Evolutionary conservation across 2,329 filamentous ascomycete genomes (phyloP), one percentile per base, ranked within the genome.

Genomic region (Ophiocordyceps unilateralis): DNA sequence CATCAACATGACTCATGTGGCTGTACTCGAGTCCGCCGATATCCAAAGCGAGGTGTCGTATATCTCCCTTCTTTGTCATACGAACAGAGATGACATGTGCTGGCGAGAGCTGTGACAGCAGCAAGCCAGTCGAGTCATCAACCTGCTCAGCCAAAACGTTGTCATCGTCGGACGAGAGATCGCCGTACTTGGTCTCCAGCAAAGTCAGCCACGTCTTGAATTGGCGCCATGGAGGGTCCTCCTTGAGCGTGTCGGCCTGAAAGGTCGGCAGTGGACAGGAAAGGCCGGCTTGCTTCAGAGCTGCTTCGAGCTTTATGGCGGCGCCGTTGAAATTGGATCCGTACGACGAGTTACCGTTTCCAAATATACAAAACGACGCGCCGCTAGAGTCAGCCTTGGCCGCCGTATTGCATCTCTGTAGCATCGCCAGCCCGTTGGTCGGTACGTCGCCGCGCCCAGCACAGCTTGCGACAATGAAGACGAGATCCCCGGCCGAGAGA

Each of bases 1-100:
- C 30, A 11, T 43, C 42, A 9, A 43, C 26, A 14, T 43, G 42
- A 38, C 42, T 43, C 42, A 43, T 40, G 28, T 43, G 42, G 39
- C 42, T 34, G 22, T 43, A 43, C 14, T 40, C 42, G 20, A 43
- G 37, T 3, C 22, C 21, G 38, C 42, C 42, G 4, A 43, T 21
- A 20, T 43, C 37, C n/a, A 43, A 15, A 12, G 42, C 42, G 10
- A 43, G 12, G 15, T 28, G 42, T 30, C 20, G 19, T 7, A 43
- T 43, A 5, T 43, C 42, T 34, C 42, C 42, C 21, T 20, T 21
- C 9, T 28, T 24, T 5, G 42, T 22, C 20, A 5, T 20, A 15
- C 32, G 26, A 15, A 40, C 26, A 9, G 42, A 40, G 11, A 43
- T 5, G 14, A 43, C 42, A 15, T 43, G 21, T 5, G 42, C 42